phyloP scores from a whole-genome alignment of 2,329 filamentous ascomycete genomes.

The Apiospora saccharicola region DNA sequence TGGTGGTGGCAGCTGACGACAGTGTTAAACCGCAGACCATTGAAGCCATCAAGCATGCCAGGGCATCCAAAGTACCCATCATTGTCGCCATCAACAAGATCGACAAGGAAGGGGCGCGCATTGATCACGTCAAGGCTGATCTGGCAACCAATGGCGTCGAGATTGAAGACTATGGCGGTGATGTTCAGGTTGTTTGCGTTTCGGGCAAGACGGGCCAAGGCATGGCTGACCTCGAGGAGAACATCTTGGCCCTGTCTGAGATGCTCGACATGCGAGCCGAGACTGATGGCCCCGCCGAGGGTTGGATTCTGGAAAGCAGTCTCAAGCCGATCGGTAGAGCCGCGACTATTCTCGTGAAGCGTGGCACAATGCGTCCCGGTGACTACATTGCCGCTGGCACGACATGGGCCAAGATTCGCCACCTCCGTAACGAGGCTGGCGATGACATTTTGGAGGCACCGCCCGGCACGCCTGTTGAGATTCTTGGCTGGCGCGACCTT shows the following conservation, averaged over 20 bases:
- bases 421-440: constrained; percentile 85
- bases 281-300: constrained; percentile 78
- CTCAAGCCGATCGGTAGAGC: constrained; percentile 85
- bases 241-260: constrained; percentile 84
- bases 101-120: constrained; percentile 83
- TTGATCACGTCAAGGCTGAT: constrained; percentile 88
- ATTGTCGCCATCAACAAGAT: constrained; percentile 99
- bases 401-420: constrained; percentile 87
- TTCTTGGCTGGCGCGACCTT: constrained; percentile 89
- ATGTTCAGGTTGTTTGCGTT: constrained; percentile 89
- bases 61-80: constrained; percentile 85
- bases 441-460: constrained; percentile 73
- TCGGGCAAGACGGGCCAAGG: constrained; percentile 94
- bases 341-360: constrained; percentile 87
- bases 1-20: constrained; percentile 96
- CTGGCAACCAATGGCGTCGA: constrained; percentile 84
- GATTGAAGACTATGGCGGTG: constrained; percentile 93
- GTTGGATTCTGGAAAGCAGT: constrained; percentile 92
- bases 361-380: constrained; percentile 82
- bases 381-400: constrained; percentile 87
- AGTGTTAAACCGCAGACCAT: constrained; percentile 97
- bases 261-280: constrained; percentile 91
- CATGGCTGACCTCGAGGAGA: constrained; percentile 92
- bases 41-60: constrained; percentile 94
- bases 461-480: constrained; percentile 89